Percentiles rank a stretch among this genome's conserved stretches.
Evolutionary conservation across 495 filamentous ascomycete species (phyloP).

Genomic region (Bacidia gigantensis): DNA sequence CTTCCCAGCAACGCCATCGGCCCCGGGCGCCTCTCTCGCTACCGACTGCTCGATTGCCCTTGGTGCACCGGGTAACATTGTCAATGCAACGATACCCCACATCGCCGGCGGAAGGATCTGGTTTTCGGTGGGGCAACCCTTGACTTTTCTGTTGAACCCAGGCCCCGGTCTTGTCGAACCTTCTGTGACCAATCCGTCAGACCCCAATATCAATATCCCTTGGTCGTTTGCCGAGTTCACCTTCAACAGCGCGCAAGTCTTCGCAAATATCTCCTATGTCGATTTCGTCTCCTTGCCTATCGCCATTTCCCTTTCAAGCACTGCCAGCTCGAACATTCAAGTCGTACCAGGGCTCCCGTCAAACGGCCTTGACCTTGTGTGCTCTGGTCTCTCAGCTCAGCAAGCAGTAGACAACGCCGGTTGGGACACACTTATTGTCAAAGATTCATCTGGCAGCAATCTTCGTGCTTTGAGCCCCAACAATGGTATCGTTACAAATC

Average conservation of each 20-base stretch:
- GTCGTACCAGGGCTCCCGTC: conserved; percentile 44
- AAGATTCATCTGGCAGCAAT: conserved; percentile 30
- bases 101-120: conserved; percentile 56
- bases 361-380: conserved; percentile 43
- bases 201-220: conserved; percentile 47
- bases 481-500: conserved; percentile 41
- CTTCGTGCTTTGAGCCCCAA: conserved; percentile 56
- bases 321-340: conserved; percentile 34
- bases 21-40: conserved; percentile 30
- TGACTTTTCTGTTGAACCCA: conserved; percentile 60
- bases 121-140: conserved; percentile 45
- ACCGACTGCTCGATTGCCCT: conserved; percentile 49
- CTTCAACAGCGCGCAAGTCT: conserved; percentile 50
- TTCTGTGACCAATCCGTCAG: conserved; percentile 47
- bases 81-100: conserved; percentile 49
- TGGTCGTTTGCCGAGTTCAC: conserved; percentile 71
- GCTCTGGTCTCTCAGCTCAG: conserved; percentile 39
- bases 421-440: conserved; percentile 52
- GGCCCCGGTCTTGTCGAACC: conserved; percentile 59
- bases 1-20: conserved; percentile 37
- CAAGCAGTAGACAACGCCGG: conserved; percentile 38
- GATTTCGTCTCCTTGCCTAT: conserved; percentile 61
- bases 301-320: conserved; percentile 42
- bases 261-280: conserved; percentile 62
- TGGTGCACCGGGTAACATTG: conserved; percentile 43